Percentiles rank a stretch among this genome's conserved stretches.
These are phyloP conservation scores for Ustilago nuda DNA, from an alignment of 1,284 basidiomycete species.

Conservation along the genomic window DNA sequence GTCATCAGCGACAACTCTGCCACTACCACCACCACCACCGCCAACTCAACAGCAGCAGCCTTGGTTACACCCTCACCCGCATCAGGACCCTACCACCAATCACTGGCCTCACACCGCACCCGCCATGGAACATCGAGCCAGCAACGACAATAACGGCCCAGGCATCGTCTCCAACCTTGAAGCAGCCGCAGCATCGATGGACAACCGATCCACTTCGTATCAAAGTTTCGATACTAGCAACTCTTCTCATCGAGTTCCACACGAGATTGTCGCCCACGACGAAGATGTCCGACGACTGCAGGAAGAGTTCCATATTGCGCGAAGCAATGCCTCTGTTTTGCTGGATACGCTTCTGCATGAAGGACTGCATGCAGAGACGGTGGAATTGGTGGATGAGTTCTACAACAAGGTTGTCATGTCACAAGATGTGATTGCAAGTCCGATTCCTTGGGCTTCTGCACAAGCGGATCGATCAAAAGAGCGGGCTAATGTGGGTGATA, in stretches of 20 bases:
- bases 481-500: background rate
- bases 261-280: conserved; percentile 24
- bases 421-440: conserved; percentile 48
- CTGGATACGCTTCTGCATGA: conserved; percentile 47
- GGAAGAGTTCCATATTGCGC: conserved; percentile 58
- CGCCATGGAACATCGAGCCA: background rate
- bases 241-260: background rate
- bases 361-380: conserved; percentile 28
- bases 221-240: conserved; percentile 1
- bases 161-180: conserved; percentile 35
- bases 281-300: conserved; percentile 56
- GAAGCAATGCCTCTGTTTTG: conserved; percentile 50
- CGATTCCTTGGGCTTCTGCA: conserved; percentile 58
- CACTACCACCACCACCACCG: background rate
- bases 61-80: background rate
- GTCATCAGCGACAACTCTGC: background rate
- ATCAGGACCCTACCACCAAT: background rate
- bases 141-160: background rate
- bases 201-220: conserved; percentile 12
- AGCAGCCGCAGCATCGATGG: conserved; percentile 30
- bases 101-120: conserved; percentile 2
- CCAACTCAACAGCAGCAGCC: conserved; percentile 11
- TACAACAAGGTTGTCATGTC: conserved; percentile 39
- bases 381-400: conserved; percentile 44
- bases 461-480: conserved; percentile 43